phyloP scores from a whole-genome alignment of 192 early-diverging fungal genomes.

The Backusella westeae region DNA sequence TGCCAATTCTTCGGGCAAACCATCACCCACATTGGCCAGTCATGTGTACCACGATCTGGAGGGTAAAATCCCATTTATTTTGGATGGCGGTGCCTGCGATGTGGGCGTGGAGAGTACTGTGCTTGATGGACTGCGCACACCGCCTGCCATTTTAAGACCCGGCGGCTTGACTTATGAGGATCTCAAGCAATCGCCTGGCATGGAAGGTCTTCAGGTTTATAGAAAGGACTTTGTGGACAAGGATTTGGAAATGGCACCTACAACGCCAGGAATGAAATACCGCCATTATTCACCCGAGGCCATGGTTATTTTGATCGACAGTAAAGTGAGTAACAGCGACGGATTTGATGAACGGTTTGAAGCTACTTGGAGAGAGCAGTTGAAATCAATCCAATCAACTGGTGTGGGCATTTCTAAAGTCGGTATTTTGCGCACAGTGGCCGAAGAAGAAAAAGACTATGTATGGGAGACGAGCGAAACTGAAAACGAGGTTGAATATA shows the following conservation, averaged over 20 bases:
- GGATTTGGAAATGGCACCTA: conserved; percentile 74
- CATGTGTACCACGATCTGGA: conserved; percentile 87
- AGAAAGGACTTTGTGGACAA: conserved; percentile 71
- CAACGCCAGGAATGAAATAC: conserved; percentile 99
- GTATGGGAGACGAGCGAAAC: neutral
- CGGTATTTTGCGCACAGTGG: conserved; percentile 30
- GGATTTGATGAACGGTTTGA: conserved; percentile 20
- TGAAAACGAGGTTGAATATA: neutral
- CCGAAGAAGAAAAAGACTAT: neutral
- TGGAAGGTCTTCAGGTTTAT: conserved; percentile 74
- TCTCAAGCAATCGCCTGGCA: conserved; percentile 57
- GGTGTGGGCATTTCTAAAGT: conserved; percentile 8
- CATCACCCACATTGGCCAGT: conserved; percentile 86
- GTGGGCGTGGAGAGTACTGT: conserved; percentile 95
- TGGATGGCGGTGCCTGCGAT: conserved; percentile 88
- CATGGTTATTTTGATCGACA: conserved; percentile 74
- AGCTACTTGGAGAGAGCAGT: conserved; percentile 25
- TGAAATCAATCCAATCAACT: neutral
- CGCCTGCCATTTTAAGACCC: conserved; percentile 85
- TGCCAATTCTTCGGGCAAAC: conserved; percentile 95
- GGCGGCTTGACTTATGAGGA: conserved; percentile 90
- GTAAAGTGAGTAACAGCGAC: neutral
- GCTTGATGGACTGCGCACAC: conserved; percentile 70
- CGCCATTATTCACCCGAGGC: conserved; percentile 94
- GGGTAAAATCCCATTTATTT: conserved; percentile 77